Base-by-base conservation (phyloP, 2,329 filamentous ascomycete genomes). In the Penicillium sp. region DNA sequence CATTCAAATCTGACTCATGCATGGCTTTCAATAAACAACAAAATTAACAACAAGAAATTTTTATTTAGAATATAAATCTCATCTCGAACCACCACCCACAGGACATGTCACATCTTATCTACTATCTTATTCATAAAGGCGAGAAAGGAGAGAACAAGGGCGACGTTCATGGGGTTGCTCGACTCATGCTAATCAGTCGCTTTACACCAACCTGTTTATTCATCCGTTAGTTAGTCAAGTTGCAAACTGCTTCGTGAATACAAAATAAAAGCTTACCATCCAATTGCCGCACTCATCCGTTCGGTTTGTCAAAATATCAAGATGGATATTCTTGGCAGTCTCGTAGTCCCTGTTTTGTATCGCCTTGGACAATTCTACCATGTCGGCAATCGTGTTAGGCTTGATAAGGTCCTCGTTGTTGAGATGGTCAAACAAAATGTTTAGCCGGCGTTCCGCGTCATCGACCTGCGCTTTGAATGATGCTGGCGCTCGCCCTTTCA, bases 321-420 rank as follows among this genome's bases (percentile, higher is more conserved):
- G 79, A 71, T 92, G 89, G 50, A 92, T 79, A 57, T 77, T 81
- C 53, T 84, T 79, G 2, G 89, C 89, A 24, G 77, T 78, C 43
- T 84, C 81, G 63, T 89, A 92, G 64, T 94, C 80, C 76, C 84
- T 86, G 55, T 77, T 72, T 64, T 89, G 83, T 55, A 95, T 73
- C 24, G 88, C 84, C 60, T 83, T 76, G 8, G 89, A 82, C 62
- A 82, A 61, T 66, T 77, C 70, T 9, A 69, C 69, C 70, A 81
- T 76, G 56, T 75, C 76, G 42, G 72, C 69, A 24, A 81, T 61
- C 5, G 79, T 97, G 66, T 89, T 87, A 1, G 89, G 83, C 76
- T 88, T 89, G 55, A 97, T 80, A 42, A 97, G 79, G 67, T 97
- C 92, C 68, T 92, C 89, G 63, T 97, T 97, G 81, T 97, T 99